Conservation (phyloP, 371 early-diverging fungal genomes). For the Lichtheimia hyalospora region DNA sequence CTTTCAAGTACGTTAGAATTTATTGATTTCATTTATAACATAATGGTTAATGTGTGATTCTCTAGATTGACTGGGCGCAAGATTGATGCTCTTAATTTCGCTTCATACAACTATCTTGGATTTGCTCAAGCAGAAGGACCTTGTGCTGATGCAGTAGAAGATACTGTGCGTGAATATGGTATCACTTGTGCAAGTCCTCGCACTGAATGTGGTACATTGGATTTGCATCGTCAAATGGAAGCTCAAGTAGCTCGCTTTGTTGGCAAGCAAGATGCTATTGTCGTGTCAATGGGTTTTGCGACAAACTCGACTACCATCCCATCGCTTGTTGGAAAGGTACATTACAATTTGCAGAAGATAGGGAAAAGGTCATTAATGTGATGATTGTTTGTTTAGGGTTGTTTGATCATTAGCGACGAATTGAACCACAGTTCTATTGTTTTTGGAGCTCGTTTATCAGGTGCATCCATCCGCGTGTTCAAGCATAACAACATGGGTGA, state of each 20-base stretch:
- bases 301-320: constrained; percentile 98
- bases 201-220: constrained; percentile 70
- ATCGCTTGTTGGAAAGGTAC: constrained; percentile 71
- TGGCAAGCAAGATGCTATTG: constrained; percentile 46
- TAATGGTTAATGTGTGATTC: too few species aligned
- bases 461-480: constrained; percentile 94
- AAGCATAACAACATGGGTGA: constrained; percentile 91
- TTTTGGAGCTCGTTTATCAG: constrained; percentile 93
- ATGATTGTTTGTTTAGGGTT: constrained; percentile 63
- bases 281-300: constrained; percentile 73
- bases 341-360: too few species aligned
- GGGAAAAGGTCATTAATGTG: too few species aligned
- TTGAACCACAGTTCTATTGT: constrained; percentile 98
- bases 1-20: constrained; percentile 66
- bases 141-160: constrained; percentile 92
- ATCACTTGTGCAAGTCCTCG: constrained; percentile 69
- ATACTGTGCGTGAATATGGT: constrained; percentile 64
- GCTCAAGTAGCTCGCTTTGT: constrained; percentile 88
- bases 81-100: constrained; percentile 89
- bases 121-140: constrained; percentile 93
- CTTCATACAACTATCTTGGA: constrained; percentile 99
- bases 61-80: constrained; percentile 78
- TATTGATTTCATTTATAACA: too few species aligned
- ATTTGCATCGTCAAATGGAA: constrained; percentile 87
- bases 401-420: constrained; percentile 97